Evolutionary conservation across 176 grass and related monocot species (phyloP).

Genomic region (Leersia perrieri): DNA sequence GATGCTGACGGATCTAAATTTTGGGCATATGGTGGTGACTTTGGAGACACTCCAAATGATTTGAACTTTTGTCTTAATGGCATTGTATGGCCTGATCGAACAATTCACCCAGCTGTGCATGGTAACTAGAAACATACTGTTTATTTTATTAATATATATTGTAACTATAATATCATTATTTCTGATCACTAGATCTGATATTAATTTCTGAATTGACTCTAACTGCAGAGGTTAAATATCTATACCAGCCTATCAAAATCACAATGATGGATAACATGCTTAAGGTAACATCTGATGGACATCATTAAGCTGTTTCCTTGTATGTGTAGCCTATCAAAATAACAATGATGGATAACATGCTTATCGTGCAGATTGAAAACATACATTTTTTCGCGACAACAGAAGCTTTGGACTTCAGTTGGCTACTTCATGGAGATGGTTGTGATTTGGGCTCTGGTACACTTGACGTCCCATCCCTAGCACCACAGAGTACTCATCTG

Average conservation of each 20-base stretch:
- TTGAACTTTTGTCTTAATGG: conserved; percentile 95
- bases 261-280: conserved; percentile 49
- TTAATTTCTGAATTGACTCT: conserved; percentile 33
- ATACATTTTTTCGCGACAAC: conserved; percentile 70
- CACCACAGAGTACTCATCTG: conserved; percentile 56
- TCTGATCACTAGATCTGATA: background rate
- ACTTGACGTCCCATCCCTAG: conserved; percentile 53
- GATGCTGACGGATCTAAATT: conserved; percentile 61
- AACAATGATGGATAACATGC: too few species aligned
- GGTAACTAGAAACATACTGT: conserved; percentile 46
- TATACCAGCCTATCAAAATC: conserved; percentile 89
- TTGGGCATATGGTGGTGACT: conserved; percentile 96
- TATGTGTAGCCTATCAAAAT: background rate
- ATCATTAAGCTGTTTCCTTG: conserved; percentile 2
- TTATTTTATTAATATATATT: conserved; percentile 2
- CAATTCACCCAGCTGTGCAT: conserved; percentile 82
- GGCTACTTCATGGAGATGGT: conserved; percentile 83
- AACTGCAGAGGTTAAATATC: conserved; percentile 89
- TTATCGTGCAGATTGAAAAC: conserved; percentile 73
- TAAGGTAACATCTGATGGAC: conserved; percentile 55
- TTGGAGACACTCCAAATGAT: conserved; percentile 90
- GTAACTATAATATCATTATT: background rate
- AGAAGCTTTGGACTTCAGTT: conserved; percentile 66
- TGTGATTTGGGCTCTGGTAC: conserved; percentile 58
- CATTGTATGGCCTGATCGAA: conserved; percentile 91